These are phyloP conservation scores for Coemansia sp. DNA, from an alignment of 192 early-diverging fungal genomes.

Conservation along the genomic window DNA sequence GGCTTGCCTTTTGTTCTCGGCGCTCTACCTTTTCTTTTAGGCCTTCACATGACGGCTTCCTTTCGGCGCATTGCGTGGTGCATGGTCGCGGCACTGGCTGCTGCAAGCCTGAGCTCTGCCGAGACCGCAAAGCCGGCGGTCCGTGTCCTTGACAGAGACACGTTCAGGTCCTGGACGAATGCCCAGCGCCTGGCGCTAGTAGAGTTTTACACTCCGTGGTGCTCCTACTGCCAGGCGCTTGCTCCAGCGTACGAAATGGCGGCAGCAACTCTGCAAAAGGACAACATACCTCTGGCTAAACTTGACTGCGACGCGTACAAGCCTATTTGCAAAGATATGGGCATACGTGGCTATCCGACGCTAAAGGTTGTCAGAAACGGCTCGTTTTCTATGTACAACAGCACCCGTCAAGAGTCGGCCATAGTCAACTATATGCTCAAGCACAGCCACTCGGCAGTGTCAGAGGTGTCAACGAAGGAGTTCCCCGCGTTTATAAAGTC, in stretches of 20 bases:
- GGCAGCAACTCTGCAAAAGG: conserved; percentile 72
- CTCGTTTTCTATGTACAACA: conserved; percentile 67
- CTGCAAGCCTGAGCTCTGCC: neutral
- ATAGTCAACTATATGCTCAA: conserved; percentile 91
- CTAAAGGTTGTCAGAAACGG: conserved; percentile 80
- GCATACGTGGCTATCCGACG: conserved; percentile 85
- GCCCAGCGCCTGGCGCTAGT: conserved; percentile 72
- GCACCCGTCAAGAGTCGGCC: conserved; percentile 76
- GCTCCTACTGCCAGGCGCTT: conserved; percentile 90
- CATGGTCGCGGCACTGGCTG: neutral
- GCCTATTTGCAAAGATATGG: conserved; percentile 71
- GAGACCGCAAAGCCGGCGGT: conserved; percentile 49
- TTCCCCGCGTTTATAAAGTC: conserved; percentile 66
- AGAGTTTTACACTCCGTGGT: conserved; percentile 97
- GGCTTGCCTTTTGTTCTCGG: neutral
- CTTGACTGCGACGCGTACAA: conserved; percentile 92
- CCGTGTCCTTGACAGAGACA: conserved; percentile 53
- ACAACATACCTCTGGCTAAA: conserved; percentile 77
- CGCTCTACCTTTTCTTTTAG: neutral
- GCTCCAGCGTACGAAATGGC: conserved; percentile 91
- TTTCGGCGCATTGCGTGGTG: conserved; percentile 4
- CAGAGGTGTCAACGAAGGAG: conserved; percentile 58
- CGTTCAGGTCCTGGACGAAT: conserved; percentile 60
- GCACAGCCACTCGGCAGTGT: conserved; percentile 75
- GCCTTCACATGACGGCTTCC: neutral